Evolutionary conservation across 768 basidiomycete species (phyloP), one percentile per base, ranked within the genome.

Genomic region (Coprinopsis marcescibilis): DNA sequence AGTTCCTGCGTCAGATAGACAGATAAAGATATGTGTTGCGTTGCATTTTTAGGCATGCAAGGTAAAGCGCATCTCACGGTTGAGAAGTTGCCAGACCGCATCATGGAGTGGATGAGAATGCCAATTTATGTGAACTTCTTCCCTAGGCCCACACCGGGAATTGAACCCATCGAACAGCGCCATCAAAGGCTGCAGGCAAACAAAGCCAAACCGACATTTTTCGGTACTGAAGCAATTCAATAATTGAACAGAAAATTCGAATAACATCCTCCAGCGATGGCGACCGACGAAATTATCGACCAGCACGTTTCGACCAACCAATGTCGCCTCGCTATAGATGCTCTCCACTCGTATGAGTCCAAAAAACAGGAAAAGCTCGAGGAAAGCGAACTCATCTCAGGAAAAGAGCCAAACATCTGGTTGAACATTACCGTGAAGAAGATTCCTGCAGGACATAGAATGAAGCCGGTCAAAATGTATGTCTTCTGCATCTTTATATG

Each of bases 401-500:
- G 77, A 37, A 88, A 81, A 62, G 91, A 94, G 57, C 89, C 91
- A 59, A 71, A 82, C 63, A 73, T 98, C 45, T 97, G 91, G 89
- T 75, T 99, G 15, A 83, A 88, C 54, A 72, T 98, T 45, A 79
- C 89, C 3, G 82, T 92, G 49, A 96, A 95, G 72, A 77, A 74
- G 59, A 85, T 93, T 60, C 76, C 81, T 20, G 74, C 85, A 26
- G 78, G 77, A 50, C 80, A 79, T 59, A 84, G 76, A 57, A 65
- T 92, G 25, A 96, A 89, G 63, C 93, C 93, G 3, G 66, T 77
- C 38, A 81, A 79, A 68, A 88, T 97, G 93, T 96, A 55, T 56
- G 85, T 77, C 21, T 34, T 44, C 7, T 2, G 5, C n/a, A 3
- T 34, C 12, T 11, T 19, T 19, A 23, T 33, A 32, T 24, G 17